Base-by-base conservation (phyloP, 192 early-diverging fungal species). In the Glomus cerebriforme region DNA sequence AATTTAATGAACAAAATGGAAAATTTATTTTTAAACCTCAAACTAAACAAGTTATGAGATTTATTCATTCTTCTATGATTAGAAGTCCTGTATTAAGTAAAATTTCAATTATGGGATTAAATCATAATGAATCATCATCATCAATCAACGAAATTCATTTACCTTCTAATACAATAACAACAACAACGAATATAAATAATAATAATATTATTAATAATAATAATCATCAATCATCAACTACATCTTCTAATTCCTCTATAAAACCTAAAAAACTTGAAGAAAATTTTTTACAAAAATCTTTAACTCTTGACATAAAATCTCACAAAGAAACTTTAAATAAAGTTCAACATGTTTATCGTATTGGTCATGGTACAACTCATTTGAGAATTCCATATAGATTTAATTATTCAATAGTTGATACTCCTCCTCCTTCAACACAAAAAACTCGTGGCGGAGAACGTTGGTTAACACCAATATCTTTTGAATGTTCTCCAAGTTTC, bases 381-480 rank as follows among this genome's bases (percentile, higher is more conserved):
- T 35, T 74, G 17, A 58, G 34, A 74, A 26, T 59, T 35, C 32
- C 31, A 12, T 74, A 59, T 34, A 59, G 7, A 59, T 59, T 74
- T 7, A 60, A 29, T 6, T 74, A 74, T 26, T 59, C 73, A 10
- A 15, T 74, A 71, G 7, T 24, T 17, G 73, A 74, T 26, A 59
- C 22, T 35, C 54, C 73, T 17, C 73, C 73, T 1, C 73, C 73
- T 35, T 35, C 54, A n/a, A 37, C n/a, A 19, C 9, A 13, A 1
- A 74, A n/a, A 35, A 58, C 31, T 58, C 47, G 73, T n/a, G 54
- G 73, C 24, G 73, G 73, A 39, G 73, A 74, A 59, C 73, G 73
- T 34, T 59, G 47, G 54, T 35, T 74, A 17, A 74, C 24, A 22
- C 73, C 73, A 22, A 7, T 59, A 6, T 2, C 4, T 35, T 74